Base-by-base conservation (phyloP, 176 grass and related monocot genomes). In the Avena atlantica region DNA sequence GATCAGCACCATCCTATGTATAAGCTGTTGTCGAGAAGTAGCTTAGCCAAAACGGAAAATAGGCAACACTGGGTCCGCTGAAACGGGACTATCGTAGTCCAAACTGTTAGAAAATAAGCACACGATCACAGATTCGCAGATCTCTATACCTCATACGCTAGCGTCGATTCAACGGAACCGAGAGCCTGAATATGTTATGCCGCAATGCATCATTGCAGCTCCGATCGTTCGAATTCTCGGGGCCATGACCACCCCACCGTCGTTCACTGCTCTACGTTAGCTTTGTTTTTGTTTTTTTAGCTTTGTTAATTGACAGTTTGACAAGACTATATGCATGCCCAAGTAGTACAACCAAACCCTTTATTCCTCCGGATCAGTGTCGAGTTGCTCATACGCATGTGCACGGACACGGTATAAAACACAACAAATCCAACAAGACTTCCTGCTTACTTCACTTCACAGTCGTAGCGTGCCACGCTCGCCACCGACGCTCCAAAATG, bases 101-200 rank as follows among this genome's bases (percentile, higher is more conserved):
- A 42, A 42, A 42, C 6, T 42, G 6, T 42, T 42, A 42, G 40
- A 42, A 42, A 42, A 42, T 42, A 42, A 42, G 40, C 40, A 42
- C 40, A 42, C 6, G 40, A 42, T 42, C 40, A 42, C 40, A 42
- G 5, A 42, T 42, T 42, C 40, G 6, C 40, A 7, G 5, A 42
- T 42, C 40, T 42, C 40, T 42, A 42, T 7, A 42, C 0, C 6
- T 6, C 71, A 25, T 36, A 74, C 2, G 23, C 45, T 64, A 59
- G 74, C 81, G 67, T 91, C 58, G 67, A 74, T 74, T 53, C n/a
- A 47, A 91, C 72, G 89, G 75, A 73, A 84, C 48, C 25, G 75
- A 36, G 62, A 76, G 7, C 20, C 19, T 11, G 21, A 64, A 83
- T 12, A 83, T 81, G 36, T 36, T 69, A 25, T 73, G 24, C 24